Evolutionary conservation across 805 yeast species (phyloP), one percentile per base, ranked within the genome.

Genomic region (Scheffersomyces spartinae): DNA sequence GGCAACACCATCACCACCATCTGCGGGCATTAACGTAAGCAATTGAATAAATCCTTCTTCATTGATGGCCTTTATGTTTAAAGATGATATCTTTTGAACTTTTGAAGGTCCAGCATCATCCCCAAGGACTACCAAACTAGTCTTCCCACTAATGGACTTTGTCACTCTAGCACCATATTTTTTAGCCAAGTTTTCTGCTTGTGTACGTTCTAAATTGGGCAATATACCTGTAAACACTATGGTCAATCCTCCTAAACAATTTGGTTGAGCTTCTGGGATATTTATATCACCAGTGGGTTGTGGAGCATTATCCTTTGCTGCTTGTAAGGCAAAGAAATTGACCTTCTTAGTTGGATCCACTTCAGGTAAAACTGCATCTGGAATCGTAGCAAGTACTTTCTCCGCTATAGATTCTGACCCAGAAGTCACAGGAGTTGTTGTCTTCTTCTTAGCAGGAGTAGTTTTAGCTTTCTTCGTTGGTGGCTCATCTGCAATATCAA

Each of bases 71-170:
- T 86, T 86, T 28, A 83, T 71, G 6, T 70, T 66, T 35, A 75
- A 58, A 26, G 72, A 69, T 40, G 71, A 76, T 36, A 93, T 88
- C 42, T 76, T 82, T 40, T 71, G 71, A 21, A 91, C 72, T 50
- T 91, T 91, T n/a, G 84, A 74, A 2, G 97, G 96, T 1, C 98
- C 98, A 2, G 98, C 97, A 38, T 91, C 96, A 26, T 68, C 84
- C 6, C 98, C 98, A 16, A 91, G 62, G 2, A 91, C 96, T 2
- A 88, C 94, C 23, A 85, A 61, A 13, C 84, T 70, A 1, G 98
- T 91, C 42, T 78, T 82, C 7, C 83, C 72, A 29, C 91, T 80
- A 14, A 88, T 77, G 0, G 94, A 70, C 39, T 82, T 74, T 4
- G 93, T 82, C 10, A 88, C 94, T 40, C 75, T 75, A 3, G 95